Percentiles rank a stretch among this genome's conserved stretches.
Conservation (phyloP, 768 basidiomycete species). For the Pholiota conissans region DNA sequence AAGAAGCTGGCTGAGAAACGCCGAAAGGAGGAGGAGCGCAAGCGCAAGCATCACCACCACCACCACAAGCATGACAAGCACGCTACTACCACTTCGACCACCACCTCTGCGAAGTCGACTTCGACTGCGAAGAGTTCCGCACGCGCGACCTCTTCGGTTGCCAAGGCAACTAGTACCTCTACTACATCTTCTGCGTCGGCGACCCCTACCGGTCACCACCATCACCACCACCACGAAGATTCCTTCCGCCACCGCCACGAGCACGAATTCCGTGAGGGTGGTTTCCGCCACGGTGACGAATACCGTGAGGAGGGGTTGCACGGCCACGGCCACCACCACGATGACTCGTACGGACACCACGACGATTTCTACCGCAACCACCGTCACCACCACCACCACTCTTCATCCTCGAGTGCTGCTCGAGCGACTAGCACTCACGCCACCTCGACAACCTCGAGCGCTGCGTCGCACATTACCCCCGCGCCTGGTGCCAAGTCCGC, state of each 20-base stretch:
- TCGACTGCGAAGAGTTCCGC: constrained; percentile 5
- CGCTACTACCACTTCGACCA: neutral
- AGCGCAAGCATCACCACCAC: neutral
- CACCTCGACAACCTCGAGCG: neutral
- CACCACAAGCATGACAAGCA: neutral
- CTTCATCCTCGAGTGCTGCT: neutral
- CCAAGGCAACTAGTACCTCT: constrained; percentile 4
- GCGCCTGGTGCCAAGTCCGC: constrained; percentile 12
- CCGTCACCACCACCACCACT: constrained; percentile 7
- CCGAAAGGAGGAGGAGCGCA: constrained; percentile 10
- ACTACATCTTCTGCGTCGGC: constrained; percentile 5
- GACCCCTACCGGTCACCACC: constrained; percentile 14
- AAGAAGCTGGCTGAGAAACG: constrained; percentile 11
- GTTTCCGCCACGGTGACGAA: constrained; percentile 1
- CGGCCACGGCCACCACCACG: constrained; percentile 3
- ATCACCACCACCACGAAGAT: neutral
- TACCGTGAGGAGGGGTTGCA: neutral
- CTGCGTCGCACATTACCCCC: constrained; percentile 13
- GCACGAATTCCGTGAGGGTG: neutral
- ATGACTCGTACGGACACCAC: neutral
- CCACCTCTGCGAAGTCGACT: neutral
- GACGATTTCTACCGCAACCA: constrained; percentile 1
- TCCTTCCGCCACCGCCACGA: constrained; percentile 3
- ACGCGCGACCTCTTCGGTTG: constrained; percentile 2
- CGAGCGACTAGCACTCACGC: constrained; percentile 6